Percentiles rank a stretch among this genome's conserved stretches.
Conservation (phyloP, 108 stramenopile genomes). For the Discostella pseudostelligera region DNA sequence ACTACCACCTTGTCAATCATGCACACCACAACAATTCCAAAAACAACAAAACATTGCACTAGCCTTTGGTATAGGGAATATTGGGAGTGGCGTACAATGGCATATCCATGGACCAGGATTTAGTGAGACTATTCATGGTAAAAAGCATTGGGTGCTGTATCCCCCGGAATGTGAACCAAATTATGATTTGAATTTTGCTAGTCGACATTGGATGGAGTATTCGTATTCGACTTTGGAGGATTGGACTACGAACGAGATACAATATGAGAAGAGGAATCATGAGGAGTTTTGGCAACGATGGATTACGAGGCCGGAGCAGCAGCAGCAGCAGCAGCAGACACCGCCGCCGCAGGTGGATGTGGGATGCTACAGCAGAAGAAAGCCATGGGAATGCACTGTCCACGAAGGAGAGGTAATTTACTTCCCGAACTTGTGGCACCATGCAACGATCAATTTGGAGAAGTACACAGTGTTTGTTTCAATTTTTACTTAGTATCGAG, state of each 20-base stretch:
- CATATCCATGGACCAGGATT: slow-evolving; percentile 82
- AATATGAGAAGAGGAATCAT: slow-evolving; percentile 15
- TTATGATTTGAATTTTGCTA: slow-evolving; percentile 70
- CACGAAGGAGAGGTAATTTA: slow-evolving; percentile 84
- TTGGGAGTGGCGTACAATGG: slow-evolving; percentile 86
- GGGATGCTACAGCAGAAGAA: slow-evolving; percentile 34
- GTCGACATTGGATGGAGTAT: slow-evolving; percentile 84
- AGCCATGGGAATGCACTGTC: slow-evolving; percentile 75
- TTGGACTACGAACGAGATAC: slow-evolving; percentile 30
- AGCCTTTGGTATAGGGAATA: slow-evolving; percentile 81
- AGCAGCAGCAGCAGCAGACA: slow-evolving; percentile 32
- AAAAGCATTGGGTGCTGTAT: slow-evolving; percentile 77
- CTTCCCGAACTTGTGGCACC: slow-evolving; percentile 82
- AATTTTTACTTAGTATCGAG: slow-evolving; percentile 73
- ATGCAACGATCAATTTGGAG: slow-evolving; percentile 90
- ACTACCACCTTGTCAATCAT: slow-evolving; percentile 71
- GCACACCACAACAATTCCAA: slow-evolving; percentile 32
- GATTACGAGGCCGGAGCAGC: slow-evolving; percentile 46
- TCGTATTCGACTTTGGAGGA: slow-evolving; percentile 45
- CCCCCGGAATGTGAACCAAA: slow-evolving; percentile 48
- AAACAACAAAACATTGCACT: slow-evolving; percentile 51
- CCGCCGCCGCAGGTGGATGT: too few species aligned
- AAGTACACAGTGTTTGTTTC: slow-evolving; percentile 89
- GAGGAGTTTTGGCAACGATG: slow-evolving; percentile 20
- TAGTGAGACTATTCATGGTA: slow-evolving; percentile 70